Conservation (phyloP, 208 protist genomes). For the Wallacemonas sp. region DNA sequence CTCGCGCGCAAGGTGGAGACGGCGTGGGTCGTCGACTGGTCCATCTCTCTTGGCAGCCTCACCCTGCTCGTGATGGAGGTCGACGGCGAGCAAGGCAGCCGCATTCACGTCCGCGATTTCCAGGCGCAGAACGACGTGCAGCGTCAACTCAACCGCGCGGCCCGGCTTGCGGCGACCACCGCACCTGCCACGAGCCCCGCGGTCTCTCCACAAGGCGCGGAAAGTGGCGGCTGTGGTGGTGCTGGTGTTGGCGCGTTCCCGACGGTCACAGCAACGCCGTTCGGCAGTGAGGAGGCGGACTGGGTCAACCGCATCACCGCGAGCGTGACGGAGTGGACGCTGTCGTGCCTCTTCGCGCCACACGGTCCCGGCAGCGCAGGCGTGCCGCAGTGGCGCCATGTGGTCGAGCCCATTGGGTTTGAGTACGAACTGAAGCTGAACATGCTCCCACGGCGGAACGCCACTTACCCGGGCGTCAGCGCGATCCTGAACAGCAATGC, state of each 20-base stretch:
- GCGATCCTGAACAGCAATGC: not conserved
- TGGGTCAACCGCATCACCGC: constrained; percentile 36
- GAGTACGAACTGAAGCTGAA: constrained; percentile 20
- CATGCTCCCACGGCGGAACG: constrained; percentile 26
- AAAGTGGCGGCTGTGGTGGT: not conserved
- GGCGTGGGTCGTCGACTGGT: constrained; percentile 33
- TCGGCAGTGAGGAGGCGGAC: constrained; percentile 31
- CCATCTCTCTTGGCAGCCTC: constrained; percentile 16
- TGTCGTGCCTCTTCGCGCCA: not conserved
- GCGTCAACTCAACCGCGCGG: constrained; percentile 9
- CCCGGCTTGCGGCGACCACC: not conserved
- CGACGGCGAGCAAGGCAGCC: constrained; percentile 10
- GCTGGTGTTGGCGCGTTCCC: not conserved
- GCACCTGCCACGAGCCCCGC: not conserved
- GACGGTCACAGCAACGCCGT: constrained; percentile 5
- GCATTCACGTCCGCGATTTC: constrained; percentile 4
- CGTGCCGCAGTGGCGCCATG: constrained; percentile 9
- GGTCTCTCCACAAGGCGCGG: not conserved
- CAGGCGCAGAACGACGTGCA: constrained; percentile 8
- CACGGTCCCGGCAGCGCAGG: not conserved
- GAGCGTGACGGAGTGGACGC: constrained; percentile 20
- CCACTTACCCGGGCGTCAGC: constrained; percentile 3
- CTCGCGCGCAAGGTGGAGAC: constrained; percentile 31
- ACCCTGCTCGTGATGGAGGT: constrained; percentile 27
- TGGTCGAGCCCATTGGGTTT: constrained; percentile 12